These are phyloP conservation scores for Calocybe indica DNA, from an alignment of 768 basidiomycete genomes.

Conservation along the genomic window DNA sequence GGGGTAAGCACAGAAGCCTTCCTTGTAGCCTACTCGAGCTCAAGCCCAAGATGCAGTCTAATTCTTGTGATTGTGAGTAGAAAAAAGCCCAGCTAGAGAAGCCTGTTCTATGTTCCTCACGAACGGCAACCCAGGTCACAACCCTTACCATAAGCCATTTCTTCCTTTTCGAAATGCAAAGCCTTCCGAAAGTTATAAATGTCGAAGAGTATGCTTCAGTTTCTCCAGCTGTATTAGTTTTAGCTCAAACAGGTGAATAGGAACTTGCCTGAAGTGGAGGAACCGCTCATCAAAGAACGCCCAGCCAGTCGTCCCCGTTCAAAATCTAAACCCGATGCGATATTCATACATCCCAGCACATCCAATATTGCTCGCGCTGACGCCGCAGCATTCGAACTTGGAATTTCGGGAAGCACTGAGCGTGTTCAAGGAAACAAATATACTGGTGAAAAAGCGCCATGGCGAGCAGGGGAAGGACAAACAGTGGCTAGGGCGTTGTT, in stretches of 20 bases:
- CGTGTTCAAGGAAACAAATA: constrained; percentile 33
- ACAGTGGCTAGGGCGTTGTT: constrained; percentile 44
- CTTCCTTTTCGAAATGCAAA: constrained; percentile 25
- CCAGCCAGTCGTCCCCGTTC: constrained; percentile 33
- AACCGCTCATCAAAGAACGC: constrained; percentile 14
- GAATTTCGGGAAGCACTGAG: constrained; percentile 43
- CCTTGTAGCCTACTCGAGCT: background rate
- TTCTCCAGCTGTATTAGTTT: too few relatives aligned
- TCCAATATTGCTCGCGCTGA: constrained; percentile 67
- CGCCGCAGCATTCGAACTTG: constrained; percentile 49
- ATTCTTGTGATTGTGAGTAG: constrained; percentile 42
- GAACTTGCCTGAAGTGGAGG: background rate
- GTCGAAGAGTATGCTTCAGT: too few relatives aligned
- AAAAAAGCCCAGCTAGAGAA: background rate
- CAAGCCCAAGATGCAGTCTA: constrained; percentile 25
- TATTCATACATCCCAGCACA: constrained; percentile 57
- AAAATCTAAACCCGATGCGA: constrained; percentile 49
- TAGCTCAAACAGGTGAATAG: too few relatives aligned
- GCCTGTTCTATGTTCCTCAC: background rate
- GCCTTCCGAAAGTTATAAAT: constrained; percentile 18
- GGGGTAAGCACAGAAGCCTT: constrained; percentile 41
- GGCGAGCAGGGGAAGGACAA: constrained; percentile 48
- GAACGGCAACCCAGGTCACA: constrained; percentile 35
- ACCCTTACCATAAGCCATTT: constrained; percentile 56
- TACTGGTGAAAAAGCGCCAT: constrained; percentile 30